Conservation (phyloP, 805 yeast species). For the Kregervanrija delftensis region DNA sequence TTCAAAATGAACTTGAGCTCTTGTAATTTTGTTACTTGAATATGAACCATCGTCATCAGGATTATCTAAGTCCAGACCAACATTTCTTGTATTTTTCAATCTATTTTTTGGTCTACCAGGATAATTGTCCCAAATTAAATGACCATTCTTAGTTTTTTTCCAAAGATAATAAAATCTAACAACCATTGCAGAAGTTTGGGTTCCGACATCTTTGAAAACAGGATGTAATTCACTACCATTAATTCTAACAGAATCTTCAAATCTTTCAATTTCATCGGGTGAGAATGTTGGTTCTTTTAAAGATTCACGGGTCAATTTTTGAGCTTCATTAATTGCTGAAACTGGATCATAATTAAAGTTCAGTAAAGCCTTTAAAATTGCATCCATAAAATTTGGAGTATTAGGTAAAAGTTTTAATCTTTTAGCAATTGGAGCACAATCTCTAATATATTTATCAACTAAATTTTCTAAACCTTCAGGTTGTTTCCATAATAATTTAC, state of each 20-base stretch:
- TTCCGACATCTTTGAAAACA: slow-evolving; percentile 61
- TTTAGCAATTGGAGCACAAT: slow-evolving; percentile 52
- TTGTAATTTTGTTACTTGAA: slow-evolving; percentile 44
- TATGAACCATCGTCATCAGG: slow-evolving; percentile 67
- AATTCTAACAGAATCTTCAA: slow-evolving; percentile 67
- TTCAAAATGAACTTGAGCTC: slow-evolving; percentile 34
- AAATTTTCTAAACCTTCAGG: slow-evolving; percentile 22
- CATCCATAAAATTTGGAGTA: slow-evolving; percentile 81
- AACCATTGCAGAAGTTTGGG: slow-evolving; percentile 69
- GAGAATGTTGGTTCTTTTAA: slow-evolving; percentile 76
- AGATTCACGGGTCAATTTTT: slow-evolving; percentile 44
- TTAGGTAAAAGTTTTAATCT: slow-evolving; percentile 46
- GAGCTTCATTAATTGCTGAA: slow-evolving; percentile 40
- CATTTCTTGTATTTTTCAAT: slow-evolving; percentile 32
- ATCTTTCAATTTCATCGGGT: slow-evolving; percentile 52
- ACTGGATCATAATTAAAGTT: slow-evolving; percentile 43
- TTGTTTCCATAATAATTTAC: slow-evolving; percentile 60
- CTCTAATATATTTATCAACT: slow-evolving; percentile 44
- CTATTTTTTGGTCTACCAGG: slow-evolving; percentile 65
- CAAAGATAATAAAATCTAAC: slow-evolving; percentile 86
- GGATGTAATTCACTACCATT: slow-evolving; percentile 77
- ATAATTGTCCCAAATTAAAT: slow-evolving; percentile 72
- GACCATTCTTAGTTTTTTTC: slow-evolving; percentile 81
- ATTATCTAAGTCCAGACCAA: slow-evolving; percentile 40
- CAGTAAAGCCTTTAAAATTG: slow-evolving; percentile 50